Evolutionary conservation across 805 yeast genomes (phyloP).

Genomic region (fission yeast (Schizosaccharomyces pombe)): DNA sequence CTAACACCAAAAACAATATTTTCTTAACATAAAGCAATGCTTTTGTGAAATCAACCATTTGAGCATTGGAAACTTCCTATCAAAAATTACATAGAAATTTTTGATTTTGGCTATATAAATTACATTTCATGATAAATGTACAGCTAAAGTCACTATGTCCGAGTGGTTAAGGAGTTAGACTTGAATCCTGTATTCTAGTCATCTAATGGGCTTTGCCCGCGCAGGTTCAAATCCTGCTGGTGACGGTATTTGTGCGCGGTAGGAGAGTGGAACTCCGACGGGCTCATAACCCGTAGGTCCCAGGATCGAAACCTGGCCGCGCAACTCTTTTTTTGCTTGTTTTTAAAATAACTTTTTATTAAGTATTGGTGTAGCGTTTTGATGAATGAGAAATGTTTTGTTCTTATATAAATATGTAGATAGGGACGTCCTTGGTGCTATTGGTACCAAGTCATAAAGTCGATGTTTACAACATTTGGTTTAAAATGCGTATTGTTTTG

Average conservation of each 20-base stretch:
- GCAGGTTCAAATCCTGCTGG: constrained; percentile 4
- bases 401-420: too few species aligned
- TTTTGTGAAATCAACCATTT: too few species aligned
- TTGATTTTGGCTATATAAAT: not conserved
- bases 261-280: constrained; percentile 2
- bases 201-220: constrained; percentile 2
- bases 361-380: too few species aligned
- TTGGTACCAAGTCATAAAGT: too few species aligned
- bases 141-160: not conserved
- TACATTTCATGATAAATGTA: not conserved
- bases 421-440: too few species aligned
- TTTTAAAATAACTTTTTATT: not conserved
- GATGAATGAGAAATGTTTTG: too few species aligned
- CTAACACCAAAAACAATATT: too few species aligned
- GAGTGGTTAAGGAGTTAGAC: constrained; percentile 1
- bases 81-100: too few species aligned
- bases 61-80: too few species aligned
- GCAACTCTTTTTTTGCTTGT: not conserved
- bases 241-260: constrained; percentile 1
- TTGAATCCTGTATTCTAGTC: not conserved
- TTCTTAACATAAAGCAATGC: too few species aligned
- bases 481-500: too few species aligned
- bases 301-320: constrained; percentile 2
- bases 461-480: too few species aligned
- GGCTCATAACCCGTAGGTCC: constrained; percentile 2